Percentiles rank a stretch among this genome's conserved stretches.
phyloP scores from a whole-genome alignment of 176 grass and related monocot species.

The Typha latifolia region DNA sequence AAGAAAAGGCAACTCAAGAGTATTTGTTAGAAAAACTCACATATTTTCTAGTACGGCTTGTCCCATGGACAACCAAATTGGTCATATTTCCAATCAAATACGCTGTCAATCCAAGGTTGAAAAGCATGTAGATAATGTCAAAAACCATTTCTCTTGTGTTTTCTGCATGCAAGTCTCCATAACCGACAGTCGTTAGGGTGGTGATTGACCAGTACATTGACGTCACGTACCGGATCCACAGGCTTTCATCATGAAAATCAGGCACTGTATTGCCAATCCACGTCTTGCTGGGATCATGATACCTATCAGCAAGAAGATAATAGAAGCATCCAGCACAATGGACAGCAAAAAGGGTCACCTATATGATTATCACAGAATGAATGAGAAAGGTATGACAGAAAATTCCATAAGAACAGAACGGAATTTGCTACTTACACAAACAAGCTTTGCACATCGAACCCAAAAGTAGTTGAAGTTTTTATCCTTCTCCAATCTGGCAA shows the following conservation, averaged over 20 bases:
- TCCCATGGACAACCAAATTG: constrained; percentile 93
- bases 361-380: constrained; percentile 16
- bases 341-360: constrained; percentile 96
- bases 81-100: constrained; percentile 99
- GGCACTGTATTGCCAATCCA: constrained; percentile 84
- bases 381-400: background rate
- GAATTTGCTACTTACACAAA: constrained; percentile 59
- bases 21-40: constrained; percentile 35
- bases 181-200: constrained; percentile 88
- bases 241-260: constrained; percentile 61
- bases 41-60: constrained; percentile 86
- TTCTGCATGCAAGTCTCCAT: constrained; percentile 88
- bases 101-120: constrained; percentile 93
- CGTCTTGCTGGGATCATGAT: constrained; percentile 43
- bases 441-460: constrained; percentile 91
- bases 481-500: constrained; percentile 83
- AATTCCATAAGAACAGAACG: constrained; percentile 9
- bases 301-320: constrained; percentile 84
- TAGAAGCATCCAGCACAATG: constrained; percentile 95
- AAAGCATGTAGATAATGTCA: constrained; percentile 94
- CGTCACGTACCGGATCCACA: constrained; percentile 71
- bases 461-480: constrained; percentile 94
- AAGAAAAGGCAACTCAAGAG: no score
- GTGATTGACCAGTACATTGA: constrained; percentile 99
- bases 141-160: constrained; percentile 91